phyloP scores from a whole-genome alignment of 192 early-diverging fungal genomes.

The Podila verticillata region DNA sequence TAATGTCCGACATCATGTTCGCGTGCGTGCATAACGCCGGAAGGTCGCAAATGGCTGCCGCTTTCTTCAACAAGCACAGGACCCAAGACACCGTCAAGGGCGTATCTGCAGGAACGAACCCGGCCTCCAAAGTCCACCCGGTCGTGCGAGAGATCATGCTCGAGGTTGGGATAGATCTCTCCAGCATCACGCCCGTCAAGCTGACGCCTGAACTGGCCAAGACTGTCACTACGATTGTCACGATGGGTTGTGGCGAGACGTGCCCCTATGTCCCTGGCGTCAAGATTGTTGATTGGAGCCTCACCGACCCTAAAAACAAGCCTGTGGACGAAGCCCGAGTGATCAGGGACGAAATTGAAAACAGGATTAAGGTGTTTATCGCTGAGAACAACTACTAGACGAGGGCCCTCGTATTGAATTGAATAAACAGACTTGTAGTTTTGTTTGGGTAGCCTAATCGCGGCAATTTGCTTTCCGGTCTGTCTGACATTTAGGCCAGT shows the following conservation, averaged over 20 bases:
- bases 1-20: conserved; percentile 36
- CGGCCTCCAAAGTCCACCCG: conserved; percentile 30
- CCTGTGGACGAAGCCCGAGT: conserved; percentile 18
- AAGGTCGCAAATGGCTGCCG: conserved; percentile 39
- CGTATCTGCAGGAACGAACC: conserved; percentile 41
- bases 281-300: conserved; percentile 37
- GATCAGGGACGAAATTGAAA: conserved; percentile 42
- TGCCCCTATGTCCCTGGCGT: conserved; percentile 40
- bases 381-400: conserved; percentile 30
- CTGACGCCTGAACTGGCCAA: conserved; percentile 37
- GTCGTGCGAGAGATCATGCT: conserved; percentile 41
- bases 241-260: conserved; percentile 36
- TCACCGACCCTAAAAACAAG: conserved; percentile 38
- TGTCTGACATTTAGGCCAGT: no score
- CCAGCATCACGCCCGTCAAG: conserved; percentile 37
- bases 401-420: background rate
- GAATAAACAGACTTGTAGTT: no score
- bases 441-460: no score
- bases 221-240: conserved; percentile 38
- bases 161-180: conserved; percentile 33
- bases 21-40: conserved; percentile 43
- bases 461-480: no score
- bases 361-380: conserved; percentile 30
- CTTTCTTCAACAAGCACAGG: conserved; percentile 44
- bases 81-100: conserved; percentile 37